phyloP scores from a whole-genome alignment of 2,329 filamentous ascomycete genomes.

The Stemphylium vesicarium region DNA sequence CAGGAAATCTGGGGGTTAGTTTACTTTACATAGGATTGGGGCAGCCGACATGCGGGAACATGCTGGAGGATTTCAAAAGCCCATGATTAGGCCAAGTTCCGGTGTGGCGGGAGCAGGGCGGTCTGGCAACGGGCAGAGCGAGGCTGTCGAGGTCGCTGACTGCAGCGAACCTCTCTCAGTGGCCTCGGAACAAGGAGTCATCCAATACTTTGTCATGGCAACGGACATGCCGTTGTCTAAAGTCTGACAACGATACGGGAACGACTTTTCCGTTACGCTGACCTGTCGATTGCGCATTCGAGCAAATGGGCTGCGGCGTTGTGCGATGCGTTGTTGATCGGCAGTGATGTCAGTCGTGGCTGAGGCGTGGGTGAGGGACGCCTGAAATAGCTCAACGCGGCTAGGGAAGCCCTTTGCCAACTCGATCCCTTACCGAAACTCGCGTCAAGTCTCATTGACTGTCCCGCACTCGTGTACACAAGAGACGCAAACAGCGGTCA shows the following conservation, averaged over 20 bases:
- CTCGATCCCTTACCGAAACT: not conserved
- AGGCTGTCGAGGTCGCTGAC: constrained; percentile 24
- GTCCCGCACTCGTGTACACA: not conserved
- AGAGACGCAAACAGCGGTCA: not conserved
- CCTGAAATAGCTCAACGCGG: constrained; percentile 7
- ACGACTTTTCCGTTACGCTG: not conserved
- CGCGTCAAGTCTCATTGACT: not conserved
- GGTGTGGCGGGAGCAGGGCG: constrained; percentile 16
- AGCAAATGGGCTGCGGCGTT: constrained; percentile 13
- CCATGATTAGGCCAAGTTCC: constrained; percentile 12
- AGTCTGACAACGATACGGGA: not conserved
- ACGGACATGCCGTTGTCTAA: constrained; percentile 4
- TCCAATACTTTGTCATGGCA: constrained; percentile 1
- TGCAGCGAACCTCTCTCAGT: constrained; percentile 21
- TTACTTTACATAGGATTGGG: constrained; percentile 8
- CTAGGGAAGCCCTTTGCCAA: not conserved
- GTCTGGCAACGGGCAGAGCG: constrained; percentile 21
- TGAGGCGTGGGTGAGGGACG: constrained; percentile 8
- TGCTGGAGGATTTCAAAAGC: constrained; percentile 2
- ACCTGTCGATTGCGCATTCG: constrained; percentile 11
- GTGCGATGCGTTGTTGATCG: constrained; percentile 16
- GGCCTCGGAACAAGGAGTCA: constrained; percentile 4
- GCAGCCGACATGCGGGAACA: constrained; percentile 1
- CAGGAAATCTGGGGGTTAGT: constrained; percentile 2
- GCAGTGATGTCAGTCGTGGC: constrained; percentile 15